Evolutionary conservation across 2,329 filamentous ascomycete genomes (phyloP), one percentile per base, ranked within the genome.

Genomic region (Fusarium xyrophilum): DNA sequence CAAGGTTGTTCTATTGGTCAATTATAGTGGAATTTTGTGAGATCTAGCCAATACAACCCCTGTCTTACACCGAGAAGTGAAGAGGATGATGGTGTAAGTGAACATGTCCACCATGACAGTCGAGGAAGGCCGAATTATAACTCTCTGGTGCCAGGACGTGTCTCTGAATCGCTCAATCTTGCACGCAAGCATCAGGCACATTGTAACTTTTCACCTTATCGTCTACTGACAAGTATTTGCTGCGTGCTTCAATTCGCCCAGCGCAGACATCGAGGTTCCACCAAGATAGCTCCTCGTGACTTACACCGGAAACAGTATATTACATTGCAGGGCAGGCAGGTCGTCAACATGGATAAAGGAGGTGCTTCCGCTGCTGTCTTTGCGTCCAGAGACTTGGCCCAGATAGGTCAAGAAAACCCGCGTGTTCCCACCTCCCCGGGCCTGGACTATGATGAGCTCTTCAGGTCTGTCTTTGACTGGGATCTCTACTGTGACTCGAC

Each of bases 161-260:
- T 77, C 76, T 74, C 75, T 75, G 76, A 76, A 77, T 75, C 76
- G 74, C 73, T 77, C 74, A 77, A 76, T 79, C 76, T 79, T 77
- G 76, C 76, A 79, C 62, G 62, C 77, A 78, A 78, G 76, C 71
- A 75, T 76, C 73, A 74, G 77, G 74, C 71, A 76, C 72, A 77
- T 79, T 79, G 76, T 77, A 77, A 75, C 77, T 78, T 76, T 79
- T 78, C 75, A 77, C 68, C 74, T 78, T 78, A 74, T 79, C 78
- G 76, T 73, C 74, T 74, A 76, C 74, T 76, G 76, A 78, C 75
- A 75, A 75, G 73, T 70, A 75, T 73, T 70, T 72, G 70, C 75
- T 76, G 73, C 75, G 73, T 71, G 76, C 70, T 76, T 76, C 77
- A 76, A 75, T 78, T 78, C 76, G 76, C 73, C 77, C 73, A 71